Evolutionary conservation across 257 asterid species (phyloP), one percentile per base, ranked within the genome.

Genomic region (Solanum habrochaites): DNA sequence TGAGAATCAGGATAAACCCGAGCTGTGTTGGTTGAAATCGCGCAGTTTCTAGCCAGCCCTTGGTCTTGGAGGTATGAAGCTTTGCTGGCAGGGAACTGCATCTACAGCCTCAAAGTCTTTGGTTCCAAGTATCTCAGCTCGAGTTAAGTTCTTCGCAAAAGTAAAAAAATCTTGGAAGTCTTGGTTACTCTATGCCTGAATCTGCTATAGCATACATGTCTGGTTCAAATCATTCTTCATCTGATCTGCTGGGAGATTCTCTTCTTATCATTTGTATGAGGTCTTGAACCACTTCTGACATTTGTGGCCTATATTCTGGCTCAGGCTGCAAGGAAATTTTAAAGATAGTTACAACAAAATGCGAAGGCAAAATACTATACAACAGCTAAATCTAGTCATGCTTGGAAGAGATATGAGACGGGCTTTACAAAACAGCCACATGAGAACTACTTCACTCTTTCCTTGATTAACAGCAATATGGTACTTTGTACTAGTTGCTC

Each of bases 211-310:
- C 15, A 10, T 10, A 64, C 83, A 72, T 66, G 23, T 58, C 86
- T 58, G 62, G 52, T 45, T 64, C 70, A 49, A 49, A 58, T 90
- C 91, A 94, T 87, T 92, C 94, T 73, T 91, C 91, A 23, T 93
- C 95, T 69, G 94, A 93, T 90, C 96, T 91, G 74, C 73, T 90
- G 4, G 98, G 92, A 90, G 97, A 92, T 90, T 95, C 99, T 92
- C 95, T 93, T 86, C 94, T 87, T 88, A 94, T 90, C 94, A 96
- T 95, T 85, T 94, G 96, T 91, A 94, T 89, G 84, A 97, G 92
- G 90, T 97, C 96, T 87, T 95, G 99, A 88, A 97, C 99, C 5
- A 97, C 97, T 88, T 94, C 99, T 39, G 98, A 95, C 99, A 97
- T 95, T 32, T 86, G 92, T 74, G 98, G 99, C 93, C 99, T 92